Conservation (phyloP, 169 alveolate genomes). For the Babesia bigemina region DNA sequence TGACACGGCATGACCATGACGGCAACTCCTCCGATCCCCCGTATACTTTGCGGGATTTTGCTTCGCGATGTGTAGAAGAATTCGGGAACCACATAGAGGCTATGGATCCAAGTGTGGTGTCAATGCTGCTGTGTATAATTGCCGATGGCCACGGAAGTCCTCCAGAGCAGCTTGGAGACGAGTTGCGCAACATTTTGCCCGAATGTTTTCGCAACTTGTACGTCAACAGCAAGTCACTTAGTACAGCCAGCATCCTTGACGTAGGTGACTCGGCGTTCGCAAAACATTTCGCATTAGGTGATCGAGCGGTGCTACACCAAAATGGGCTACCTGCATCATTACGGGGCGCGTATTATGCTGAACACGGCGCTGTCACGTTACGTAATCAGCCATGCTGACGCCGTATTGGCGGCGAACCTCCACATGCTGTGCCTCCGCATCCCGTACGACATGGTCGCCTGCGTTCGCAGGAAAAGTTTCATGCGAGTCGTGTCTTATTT, state of each 20-base stretch:
- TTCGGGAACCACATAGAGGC: background rate
- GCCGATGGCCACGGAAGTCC: background rate
- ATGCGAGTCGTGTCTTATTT: background rate
- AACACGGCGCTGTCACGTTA: constrained; percentile 16
- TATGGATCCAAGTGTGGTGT: background rate
- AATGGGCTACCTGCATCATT: constrained; percentile 36
- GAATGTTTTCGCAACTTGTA: background rate
- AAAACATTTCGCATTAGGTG: background rate
- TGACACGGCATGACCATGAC: background rate
- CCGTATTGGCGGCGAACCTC: constrained; percentile 23
- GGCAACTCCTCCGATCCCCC: too few species aligned
- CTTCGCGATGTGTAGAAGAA: too few species aligned
- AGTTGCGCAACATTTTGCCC: background rate
- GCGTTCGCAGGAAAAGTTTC: constrained; percentile 1
- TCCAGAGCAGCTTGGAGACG: background rate
- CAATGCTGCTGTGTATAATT: background rate
- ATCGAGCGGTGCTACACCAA: constrained; percentile 4
- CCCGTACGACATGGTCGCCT: constrained; percentile 26
- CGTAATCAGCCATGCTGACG: constrained; percentile 2
- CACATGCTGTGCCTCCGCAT: constrained; percentile 13
- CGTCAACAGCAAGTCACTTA: background rate
- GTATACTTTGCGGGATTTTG: too few species aligned
- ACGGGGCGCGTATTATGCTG: constrained; percentile 25
- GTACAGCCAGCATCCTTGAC: constrained; percentile 2
- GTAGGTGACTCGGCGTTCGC: background rate